These are phyloP conservation scores for Tulasnella sp. DNA, from an alignment of 768 basidiomycete species.

Conservation along the genomic window DNA sequence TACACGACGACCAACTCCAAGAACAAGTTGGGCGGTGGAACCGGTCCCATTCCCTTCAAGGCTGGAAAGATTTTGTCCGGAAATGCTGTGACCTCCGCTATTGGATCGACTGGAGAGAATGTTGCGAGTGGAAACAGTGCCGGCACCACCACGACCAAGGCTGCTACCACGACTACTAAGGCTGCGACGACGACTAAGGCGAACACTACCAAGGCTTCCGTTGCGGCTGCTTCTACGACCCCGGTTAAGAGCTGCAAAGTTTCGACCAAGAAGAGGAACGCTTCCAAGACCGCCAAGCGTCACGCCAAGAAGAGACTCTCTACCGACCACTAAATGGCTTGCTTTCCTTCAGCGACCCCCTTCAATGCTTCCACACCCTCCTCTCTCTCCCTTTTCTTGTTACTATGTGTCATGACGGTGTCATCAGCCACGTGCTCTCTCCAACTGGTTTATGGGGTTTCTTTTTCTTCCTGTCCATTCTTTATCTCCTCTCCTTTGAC, in stretches of 20 bases:
- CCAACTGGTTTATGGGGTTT: not conserved
- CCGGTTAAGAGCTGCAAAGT: not conserved
- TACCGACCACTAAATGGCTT: not conserved
- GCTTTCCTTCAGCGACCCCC: not conserved
- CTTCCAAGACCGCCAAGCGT: not conserved
- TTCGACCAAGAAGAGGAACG: not conserved
- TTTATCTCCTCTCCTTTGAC: not conserved
- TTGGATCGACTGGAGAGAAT: not conserved
- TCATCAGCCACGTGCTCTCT: not conserved
- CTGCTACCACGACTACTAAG: not conserved
- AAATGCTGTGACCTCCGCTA: not conserved
- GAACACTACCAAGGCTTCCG: not conserved
- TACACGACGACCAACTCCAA: not conserved
- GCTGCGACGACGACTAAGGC: not conserved
- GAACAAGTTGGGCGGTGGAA: slow-evolving; percentile 3
- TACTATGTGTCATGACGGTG: not conserved
- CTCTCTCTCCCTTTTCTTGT: not conserved
- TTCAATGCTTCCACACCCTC: not conserved
- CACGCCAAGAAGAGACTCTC: slow-evolving; percentile 1
- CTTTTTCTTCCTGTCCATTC: not conserved
- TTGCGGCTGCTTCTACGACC: not conserved
- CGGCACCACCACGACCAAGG: not conserved
- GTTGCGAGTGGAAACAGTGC: not conserved
- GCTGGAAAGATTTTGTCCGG: slow-evolving; percentile 9
- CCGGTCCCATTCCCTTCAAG: not conserved